Evolutionary conservation across 2,329 filamentous ascomycete species (phyloP).

Genomic region (Aspergillus piperis): DNA sequence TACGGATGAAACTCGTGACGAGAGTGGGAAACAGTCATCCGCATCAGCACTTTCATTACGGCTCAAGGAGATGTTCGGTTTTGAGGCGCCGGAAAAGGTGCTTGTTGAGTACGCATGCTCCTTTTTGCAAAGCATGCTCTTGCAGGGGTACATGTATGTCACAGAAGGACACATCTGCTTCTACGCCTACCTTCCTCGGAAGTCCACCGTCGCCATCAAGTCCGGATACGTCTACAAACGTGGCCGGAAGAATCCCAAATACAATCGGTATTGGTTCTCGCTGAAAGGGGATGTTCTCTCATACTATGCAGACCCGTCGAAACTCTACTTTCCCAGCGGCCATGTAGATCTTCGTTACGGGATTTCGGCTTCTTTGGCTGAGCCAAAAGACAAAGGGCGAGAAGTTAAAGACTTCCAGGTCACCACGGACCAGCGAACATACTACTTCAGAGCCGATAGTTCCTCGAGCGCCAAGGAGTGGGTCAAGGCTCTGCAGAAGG

Average conservation of each 20-base stretch:
- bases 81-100: conserved; percentile 79
- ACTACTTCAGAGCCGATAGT: conserved; percentile 88
- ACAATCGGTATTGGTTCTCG: conserved; percentile 89
- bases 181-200: conserved; percentile 95
- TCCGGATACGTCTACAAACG: conserved; percentile 87
- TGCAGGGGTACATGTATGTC: conserved; percentile 96
- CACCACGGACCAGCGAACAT: conserved; percentile 77
- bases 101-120: conserved; percentile 92
- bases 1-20: conserved; percentile 48
- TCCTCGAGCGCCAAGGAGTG: conserved; percentile 87
- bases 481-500: conserved; percentile 90
- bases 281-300: conserved; percentile 89
- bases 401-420: conserved; percentile 77
- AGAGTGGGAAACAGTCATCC: conserved; percentile 46
- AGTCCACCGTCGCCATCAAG: conserved; percentile 75
- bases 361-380: conserved; percentile 77
- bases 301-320: conserved; percentile 80
- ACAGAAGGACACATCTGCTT: conserved; percentile 93
- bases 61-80: conserved; percentile 82
- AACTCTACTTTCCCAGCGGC: conserved; percentile 87
- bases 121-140: conserved; percentile 83
- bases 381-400: conserved; percentile 67
- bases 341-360: conserved; percentile 91
- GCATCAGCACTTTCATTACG: conserved; percentile 66
- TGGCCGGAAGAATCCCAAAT: conserved; percentile 83